phyloP scores from a whole-genome alignment of 352 stramenopile species.

The Achlya hypogyna region DNA sequence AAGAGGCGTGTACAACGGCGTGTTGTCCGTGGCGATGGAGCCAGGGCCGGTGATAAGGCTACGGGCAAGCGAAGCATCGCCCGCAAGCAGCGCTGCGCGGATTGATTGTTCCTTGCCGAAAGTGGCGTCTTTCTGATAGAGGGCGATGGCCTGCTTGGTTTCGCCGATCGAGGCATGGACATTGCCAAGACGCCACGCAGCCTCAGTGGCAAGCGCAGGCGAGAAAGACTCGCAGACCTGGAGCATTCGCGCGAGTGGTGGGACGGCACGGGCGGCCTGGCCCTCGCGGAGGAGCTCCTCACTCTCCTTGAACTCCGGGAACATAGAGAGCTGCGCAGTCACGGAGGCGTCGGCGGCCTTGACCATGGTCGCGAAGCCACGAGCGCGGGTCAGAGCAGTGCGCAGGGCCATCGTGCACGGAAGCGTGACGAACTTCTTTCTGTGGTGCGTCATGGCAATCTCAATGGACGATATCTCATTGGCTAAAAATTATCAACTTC shows the following conservation, averaged over 20 bases:
- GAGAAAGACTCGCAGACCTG: slow-evolving; percentile 17
- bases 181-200: slow-evolving; percentile 13
- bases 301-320: slow-evolving; percentile 16
- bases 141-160: neutral
- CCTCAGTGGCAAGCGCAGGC: slow-evolving; percentile 6
- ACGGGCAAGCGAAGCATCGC: neutral
- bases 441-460: neutral
- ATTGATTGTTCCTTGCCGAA: slow-evolving; percentile 8
- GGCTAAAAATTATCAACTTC: neutral
- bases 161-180: slow-evolving; percentile 11
- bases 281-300: neutral
- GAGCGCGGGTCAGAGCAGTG: neutral
- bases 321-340: slow-evolving; percentile 1
- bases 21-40: neutral
- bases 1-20: neutral
- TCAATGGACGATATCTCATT: neutral
- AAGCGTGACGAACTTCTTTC: neutral
- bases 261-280: slow-evolving; percentile 1
- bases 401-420: neutral
- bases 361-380: neutral
- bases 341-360: neutral
- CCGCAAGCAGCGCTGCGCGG: neutral
- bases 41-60: neutral
- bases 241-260: slow-evolving; percentile 14
- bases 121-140: neutral